Evolutionary conservation across 441 rosid species (phyloP), one percentile per base, ranked within the genome.

Genomic region (Dalechampia spathulata): DNA sequence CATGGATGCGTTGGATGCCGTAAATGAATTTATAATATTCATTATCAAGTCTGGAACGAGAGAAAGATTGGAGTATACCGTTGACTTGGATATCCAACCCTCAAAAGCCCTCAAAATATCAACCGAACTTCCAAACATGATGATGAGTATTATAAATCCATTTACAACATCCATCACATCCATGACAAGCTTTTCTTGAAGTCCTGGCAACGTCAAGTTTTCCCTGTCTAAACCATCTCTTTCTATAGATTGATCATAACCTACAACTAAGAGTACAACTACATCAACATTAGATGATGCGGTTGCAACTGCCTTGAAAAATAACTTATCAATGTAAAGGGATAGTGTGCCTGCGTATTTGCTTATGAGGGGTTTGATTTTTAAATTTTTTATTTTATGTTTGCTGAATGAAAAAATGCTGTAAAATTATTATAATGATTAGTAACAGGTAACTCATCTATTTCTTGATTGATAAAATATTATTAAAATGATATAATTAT

Each of bases 31-130:
- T 1, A 58, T 72, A 2, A 57, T 74, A 38, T 74, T 74, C 13
- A 76, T 67, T 7, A 5, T 76, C 14, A 74, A 70, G 79, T 62
- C 79, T 17, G 79, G 66, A 45, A 68, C n/a, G n/a, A n/a, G n/a
- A n/a, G n/a, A n/a, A n/a, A n/a, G n/a, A n/a, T n/a, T n/a, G n/a
- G n/a, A n/a, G n/a, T n/a, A n/a, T n/a, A n/a, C n/a, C n/a, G n/a
- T 60, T 76, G 66, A 48, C 79, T 79, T 11, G 79, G 81, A 52
- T 73, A 79, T 25, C 81, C 84, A 0, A 72, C 79, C 79, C 81
- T 76, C 50, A 76, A 38, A 27, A 76, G 69, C 30, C 75, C 77
- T 12, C 66, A 55, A 66, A 49, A 79, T 26, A 49, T 79, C 76
- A 61, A 79, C 38, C 14, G 74, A 76, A 48, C 78, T 68, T 45